These are phyloP conservation scores for Hanseniaspora nectarophila DNA, from an alignment of 805 yeast genomes.

Conservation along the genomic window DNA sequence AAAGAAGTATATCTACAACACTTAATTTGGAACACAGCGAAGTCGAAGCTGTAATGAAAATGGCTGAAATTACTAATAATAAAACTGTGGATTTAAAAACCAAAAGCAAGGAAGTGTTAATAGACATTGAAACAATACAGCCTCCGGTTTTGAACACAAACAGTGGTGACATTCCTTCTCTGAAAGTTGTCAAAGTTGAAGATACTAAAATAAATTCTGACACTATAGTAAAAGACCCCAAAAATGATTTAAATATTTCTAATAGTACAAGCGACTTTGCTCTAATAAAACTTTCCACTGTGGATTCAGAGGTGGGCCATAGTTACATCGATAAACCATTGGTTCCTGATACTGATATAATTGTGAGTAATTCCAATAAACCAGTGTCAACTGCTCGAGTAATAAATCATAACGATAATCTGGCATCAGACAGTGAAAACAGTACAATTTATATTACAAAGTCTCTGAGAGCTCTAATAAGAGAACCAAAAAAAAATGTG, in stretches of 20 bases:
- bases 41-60: not conserved
- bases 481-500: not conserved
- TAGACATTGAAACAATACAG: not conserved
- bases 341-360: not conserved
- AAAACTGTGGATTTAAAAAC: too few species aligned
- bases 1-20: not conserved
- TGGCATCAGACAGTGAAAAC: not conserved
- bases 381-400: not conserved
- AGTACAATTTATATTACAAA: not conserved
- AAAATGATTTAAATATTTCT: not conserved
- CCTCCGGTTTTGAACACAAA: not conserved
- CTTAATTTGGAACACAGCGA: not conserved
- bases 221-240: too few species aligned
- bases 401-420: not conserved
- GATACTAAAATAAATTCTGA: too few species aligned
- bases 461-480: not conserved
- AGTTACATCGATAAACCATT: not conserved
- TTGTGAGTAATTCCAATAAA: not conserved
- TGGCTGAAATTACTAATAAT: not conserved
- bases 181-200: too few species aligned
- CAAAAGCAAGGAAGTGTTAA: not conserved
- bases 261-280: not conserved
- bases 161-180: not conserved
- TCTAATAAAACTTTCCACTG: not conserved
- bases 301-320: not conserved